Conservation (phyloP, 495 filamentous ascomycete species). For the Echria macrotheca region DNA sequence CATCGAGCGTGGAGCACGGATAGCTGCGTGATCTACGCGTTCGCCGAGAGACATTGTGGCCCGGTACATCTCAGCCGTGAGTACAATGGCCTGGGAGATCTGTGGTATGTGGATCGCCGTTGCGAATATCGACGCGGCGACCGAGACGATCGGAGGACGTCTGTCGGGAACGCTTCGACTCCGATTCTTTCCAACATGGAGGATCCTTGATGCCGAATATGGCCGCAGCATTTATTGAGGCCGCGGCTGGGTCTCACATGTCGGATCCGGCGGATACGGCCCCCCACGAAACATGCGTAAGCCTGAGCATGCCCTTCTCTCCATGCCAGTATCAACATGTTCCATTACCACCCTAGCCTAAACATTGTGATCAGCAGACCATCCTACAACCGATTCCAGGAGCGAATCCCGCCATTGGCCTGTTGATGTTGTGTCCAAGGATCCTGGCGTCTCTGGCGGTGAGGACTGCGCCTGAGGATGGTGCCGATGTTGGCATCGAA, state of each 20-base stretch:
- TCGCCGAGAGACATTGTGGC: no score
- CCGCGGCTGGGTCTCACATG: slow-evolving; percentile 10
- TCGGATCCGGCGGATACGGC: slow-evolving; percentile 12
- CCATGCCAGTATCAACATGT: slow-evolving; percentile 1
- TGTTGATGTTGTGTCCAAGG: slow-evolving; percentile 1
- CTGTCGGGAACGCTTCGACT: background rate
- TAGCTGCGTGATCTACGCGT: slow-evolving; percentile 16
- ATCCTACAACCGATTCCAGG: slow-evolving; percentile 7
- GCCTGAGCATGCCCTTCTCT: slow-evolving; percentile 7
- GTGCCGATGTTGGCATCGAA: background rate
- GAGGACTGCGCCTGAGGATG: slow-evolving; percentile 6
- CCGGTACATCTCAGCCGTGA: no score
- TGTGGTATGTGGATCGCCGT: no score
- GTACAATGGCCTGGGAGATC: no score
- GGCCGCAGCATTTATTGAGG: background rate
- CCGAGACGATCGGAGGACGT: slow-evolving; percentile 10
- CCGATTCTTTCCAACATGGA: slow-evolving; percentile 6
- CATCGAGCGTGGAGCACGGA: no score
- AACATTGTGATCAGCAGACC: slow-evolving; percentile 27
- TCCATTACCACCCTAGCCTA: slow-evolving; percentile 15
- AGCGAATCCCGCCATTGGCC: slow-evolving; percentile 14
- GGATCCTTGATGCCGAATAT: slow-evolving; percentile 9
- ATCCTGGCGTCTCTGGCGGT: slow-evolving; percentile 16
- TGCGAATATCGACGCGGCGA: slow-evolving; percentile 20
- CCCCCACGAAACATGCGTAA: slow-evolving; percentile 11